Conservation (phyloP, 2,329 filamentous ascomycete species). For the Lachnellula cervina region DNA sequence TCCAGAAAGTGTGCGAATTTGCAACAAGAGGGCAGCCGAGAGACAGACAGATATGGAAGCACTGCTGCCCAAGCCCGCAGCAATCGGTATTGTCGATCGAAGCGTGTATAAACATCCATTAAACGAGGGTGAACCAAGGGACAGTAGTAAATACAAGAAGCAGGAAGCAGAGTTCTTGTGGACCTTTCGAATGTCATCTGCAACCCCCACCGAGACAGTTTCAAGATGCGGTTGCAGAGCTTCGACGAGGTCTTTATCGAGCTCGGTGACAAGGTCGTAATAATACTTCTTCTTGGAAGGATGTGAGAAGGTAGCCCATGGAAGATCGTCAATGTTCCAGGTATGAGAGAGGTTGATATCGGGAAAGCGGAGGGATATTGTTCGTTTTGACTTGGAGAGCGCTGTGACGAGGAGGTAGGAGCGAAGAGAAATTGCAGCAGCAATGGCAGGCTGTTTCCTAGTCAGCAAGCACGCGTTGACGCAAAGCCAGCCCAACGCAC, state of each 20-base stretch:
- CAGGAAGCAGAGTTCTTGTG: slow-evolving; percentile 76
- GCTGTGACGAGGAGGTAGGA: slow-evolving; percentile 96
- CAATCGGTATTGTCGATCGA: slow-evolving; percentile 88
- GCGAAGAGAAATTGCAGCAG: slow-evolving; percentile 87
- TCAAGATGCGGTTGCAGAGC: slow-evolving; percentile 76
- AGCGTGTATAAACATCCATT: slow-evolving; percentile 83
- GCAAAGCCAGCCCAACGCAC: slow-evolving; percentile 42
- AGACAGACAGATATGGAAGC: slow-evolving; percentile 92
- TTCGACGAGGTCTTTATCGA: slow-evolving; percentile 77
- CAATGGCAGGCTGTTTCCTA: slow-evolving; percentile 69
- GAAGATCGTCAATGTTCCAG: slow-evolving; percentile 89
- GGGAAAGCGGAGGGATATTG: slow-evolving; percentile 81
- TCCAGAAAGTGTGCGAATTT: slow-evolving; percentile 81
- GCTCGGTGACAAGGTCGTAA: slow-evolving; percentile 78
- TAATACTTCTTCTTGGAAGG: slow-evolving; percentile 90
- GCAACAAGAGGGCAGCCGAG: slow-evolving; percentile 75
- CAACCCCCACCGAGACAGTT: slow-evolving; percentile 60
- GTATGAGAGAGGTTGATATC: slow-evolving; percentile 87
- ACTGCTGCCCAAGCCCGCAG: slow-evolving; percentile 85
- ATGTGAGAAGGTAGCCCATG: slow-evolving; percentile 77
- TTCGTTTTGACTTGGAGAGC: slow-evolving; percentile 85
- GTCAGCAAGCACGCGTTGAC: slow-evolving; percentile 3
- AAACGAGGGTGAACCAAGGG: slow-evolving; percentile 72
- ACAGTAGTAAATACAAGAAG: slow-evolving; percentile 91
- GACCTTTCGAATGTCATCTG: slow-evolving; percentile 73